Conservation (phyloP, 2,329 filamentous ascomycete species). For the Huntiella bhutanensis region DNA sequence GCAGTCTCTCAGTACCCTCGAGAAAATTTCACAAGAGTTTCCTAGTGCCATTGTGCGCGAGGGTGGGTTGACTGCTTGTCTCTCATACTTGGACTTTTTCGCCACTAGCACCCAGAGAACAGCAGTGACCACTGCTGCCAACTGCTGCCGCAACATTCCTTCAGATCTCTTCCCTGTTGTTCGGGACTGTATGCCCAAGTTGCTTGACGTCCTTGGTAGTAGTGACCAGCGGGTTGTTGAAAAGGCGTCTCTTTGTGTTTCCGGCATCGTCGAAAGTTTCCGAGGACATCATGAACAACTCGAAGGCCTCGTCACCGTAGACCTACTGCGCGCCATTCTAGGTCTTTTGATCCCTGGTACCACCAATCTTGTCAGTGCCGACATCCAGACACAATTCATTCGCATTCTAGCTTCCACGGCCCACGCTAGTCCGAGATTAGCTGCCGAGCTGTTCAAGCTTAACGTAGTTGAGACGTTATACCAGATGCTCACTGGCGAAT, state of each 20-base stretch:
- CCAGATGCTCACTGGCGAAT: conserved; percentile 90
- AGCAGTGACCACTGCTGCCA: conserved; percentile 90
- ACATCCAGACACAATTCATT: conserved; percentile 91
- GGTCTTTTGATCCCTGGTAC: conserved; percentile 81
- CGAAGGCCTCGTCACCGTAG: conserved; percentile 79
- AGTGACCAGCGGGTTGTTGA: conserved; percentile 94
- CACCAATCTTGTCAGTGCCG: conserved; percentile 83
- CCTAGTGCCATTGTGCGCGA: conserved; percentile 88
- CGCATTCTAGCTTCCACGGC: conserved; percentile 81
- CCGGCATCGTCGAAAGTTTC: conserved; percentile 92
- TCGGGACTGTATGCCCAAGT: conserved; percentile 86
- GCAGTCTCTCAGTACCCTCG: conserved; percentile 85
- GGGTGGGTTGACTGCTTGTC: conserved; percentile 83
- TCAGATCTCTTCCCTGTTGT: conserved; percentile 85
- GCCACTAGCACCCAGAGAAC: conserved; percentile 92
- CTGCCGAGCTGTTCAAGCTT: conserved; percentile 82
- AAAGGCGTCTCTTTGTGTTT: conserved; percentile 88
- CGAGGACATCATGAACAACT: conserved; percentile 72
- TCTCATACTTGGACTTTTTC: conserved; percentile 94
- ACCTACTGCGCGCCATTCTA: conserved; percentile 67
- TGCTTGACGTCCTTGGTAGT: conserved; percentile 76
- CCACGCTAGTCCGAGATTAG: conserved; percentile 69
- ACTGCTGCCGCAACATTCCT: conserved; percentile 92
- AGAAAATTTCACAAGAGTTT: conserved; percentile 95
- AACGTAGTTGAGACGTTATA: conserved; percentile 95